Conservation (phyloP, 352 stramenopile species). For the Globisporangium nagaii region DNA sequence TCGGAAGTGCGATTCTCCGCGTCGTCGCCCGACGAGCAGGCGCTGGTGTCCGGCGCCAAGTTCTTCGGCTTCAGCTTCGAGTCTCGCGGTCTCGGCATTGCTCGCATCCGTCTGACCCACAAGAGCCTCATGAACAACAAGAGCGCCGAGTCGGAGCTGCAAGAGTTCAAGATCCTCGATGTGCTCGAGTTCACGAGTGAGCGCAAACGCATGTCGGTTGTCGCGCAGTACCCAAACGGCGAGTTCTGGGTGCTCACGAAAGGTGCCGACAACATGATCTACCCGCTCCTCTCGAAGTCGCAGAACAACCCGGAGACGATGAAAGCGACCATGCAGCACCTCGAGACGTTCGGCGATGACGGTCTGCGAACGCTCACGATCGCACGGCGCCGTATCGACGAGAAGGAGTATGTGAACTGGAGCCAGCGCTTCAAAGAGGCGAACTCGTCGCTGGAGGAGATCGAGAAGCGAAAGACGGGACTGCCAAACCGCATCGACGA, state of each 20-base stretch:
- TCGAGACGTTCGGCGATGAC: slow-evolving; percentile 80
- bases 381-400: slow-evolving; percentile 42
- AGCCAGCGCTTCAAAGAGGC: slow-evolving; percentile 54
- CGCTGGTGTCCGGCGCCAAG: slow-evolving; percentile 83
- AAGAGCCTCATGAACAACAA: slow-evolving; percentile 36
- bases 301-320: slow-evolving; percentile 54
- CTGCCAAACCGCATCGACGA: slow-evolving; percentile 62
- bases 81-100: slow-evolving; percentile 54
- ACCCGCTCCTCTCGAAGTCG: slow-evolving; percentile 59
- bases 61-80: slow-evolving; percentile 77
- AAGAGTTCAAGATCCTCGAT: slow-evolving; percentile 86
- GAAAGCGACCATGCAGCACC: slow-evolving; percentile 52
- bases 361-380: slow-evolving; percentile 84
- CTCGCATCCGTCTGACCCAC: slow-evolving; percentile 50
- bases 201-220: slow-evolving; percentile 77
- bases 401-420: slow-evolving; percentile 64
- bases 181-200: slow-evolving; percentile 95
- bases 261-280: slow-evolving; percentile 93
- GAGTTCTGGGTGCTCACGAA: slow-evolving; percentile 78
- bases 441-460: slow-evolving; percentile 65
- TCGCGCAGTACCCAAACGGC: slow-evolving; percentile 66
- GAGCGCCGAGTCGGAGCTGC: slow-evolving; percentile 27
- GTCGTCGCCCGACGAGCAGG: slow-evolving; percentile 85
- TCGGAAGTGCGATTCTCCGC: slow-evolving; percentile 61
- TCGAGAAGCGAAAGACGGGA: slow-evolving; percentile 74